Evolutionary conservation across 805 yeast genomes (phyloP), one percentile per base, ranked within the genome.

Genomic region (Wickerhamiella shivajii): DNA sequence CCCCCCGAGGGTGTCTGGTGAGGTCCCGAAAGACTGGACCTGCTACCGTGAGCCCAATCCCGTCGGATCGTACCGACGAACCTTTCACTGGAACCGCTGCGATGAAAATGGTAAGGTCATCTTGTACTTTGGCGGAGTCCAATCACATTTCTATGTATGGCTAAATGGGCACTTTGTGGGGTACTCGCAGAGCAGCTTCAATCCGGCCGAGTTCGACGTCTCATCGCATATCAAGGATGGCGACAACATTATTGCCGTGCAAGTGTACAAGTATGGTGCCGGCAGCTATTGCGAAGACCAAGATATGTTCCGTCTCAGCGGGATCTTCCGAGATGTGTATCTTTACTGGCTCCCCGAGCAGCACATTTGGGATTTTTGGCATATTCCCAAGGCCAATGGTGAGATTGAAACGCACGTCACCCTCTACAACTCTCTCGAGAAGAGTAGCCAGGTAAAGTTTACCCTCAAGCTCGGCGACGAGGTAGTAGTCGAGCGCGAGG

Each of bases 281-380:
- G 55, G 57, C 4, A 37, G 52, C 18, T 55, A 54, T 34, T 47
- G 55, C 23, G 60, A 56, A 36, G 62, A 57, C 38, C 62, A 57
- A 39, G 62, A 57, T 39, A 59, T 54, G 43, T 57, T 61, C 60
- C 55, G 61, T 59, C 37, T 57, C 23, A 54, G 59, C 24, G 62
- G 62, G 11, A 57, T 57, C 6, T 57, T 51, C 42, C 45, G 62
- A 28, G 61, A 57, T 41, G 62, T 57, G 4, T 31, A 25, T 12
- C 22, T 31, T 2, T 24, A 18, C 10, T 12, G 16, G 14, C 18
- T 25, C 4, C 34, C 34, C 7, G 12, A 18, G 2, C 9, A 19
- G 10, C 21, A 25, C 20, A 17, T 31, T 6, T 31, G 34, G 34
- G 29, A 31, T 13, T 24, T 18, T 3, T 15, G 20, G 20, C 45